Evolutionary conservation across 306 rosid genomes (phyloP).

Genomic region (Canavalia ensiformis): DNA sequence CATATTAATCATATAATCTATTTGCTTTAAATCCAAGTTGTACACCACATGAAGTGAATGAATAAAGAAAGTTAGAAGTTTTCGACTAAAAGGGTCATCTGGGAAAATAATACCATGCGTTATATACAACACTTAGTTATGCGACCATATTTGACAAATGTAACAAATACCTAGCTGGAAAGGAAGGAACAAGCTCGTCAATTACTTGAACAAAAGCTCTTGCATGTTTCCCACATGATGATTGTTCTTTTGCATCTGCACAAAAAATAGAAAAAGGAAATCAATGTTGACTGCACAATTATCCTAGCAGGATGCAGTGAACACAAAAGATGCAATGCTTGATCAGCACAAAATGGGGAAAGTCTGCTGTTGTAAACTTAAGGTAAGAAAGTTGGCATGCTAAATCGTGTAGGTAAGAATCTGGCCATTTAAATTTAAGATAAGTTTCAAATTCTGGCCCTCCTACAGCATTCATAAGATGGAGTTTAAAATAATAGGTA

Average conservation of each 20-base stretch:
- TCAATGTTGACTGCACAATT: conserved; percentile 12
- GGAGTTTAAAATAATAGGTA: not conserved
- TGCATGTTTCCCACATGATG: conserved; percentile 42
- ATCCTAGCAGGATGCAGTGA: not conserved
- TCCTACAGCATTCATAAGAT: not conserved
- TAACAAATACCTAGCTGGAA: conserved; percentile 68
- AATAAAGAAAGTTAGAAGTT: conserved; percentile 8
- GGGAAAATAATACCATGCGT: conserved; percentile 24
- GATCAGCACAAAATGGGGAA: conserved; percentile 6
- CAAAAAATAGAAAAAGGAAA: conserved; percentile 27
- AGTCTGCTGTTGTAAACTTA: not conserved
- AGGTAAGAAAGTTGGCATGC: not conserved
- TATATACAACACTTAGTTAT: not conserved
- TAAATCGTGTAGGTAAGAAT: not conserved
- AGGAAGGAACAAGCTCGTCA: conserved; percentile 61
- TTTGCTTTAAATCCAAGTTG: conserved; percentile 15
- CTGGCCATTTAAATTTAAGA: not conserved
- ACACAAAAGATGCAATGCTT: not conserved
- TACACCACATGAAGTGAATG: conserved; percentile 18
- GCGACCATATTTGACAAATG: conserved; percentile 25
- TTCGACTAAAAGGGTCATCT: conserved; percentile 18
- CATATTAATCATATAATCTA: conserved; percentile 11
- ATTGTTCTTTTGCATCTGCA: conserved; percentile 48
- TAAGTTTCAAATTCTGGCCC: not conserved
- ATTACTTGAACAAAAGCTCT: conserved; percentile 53